Evolutionary conservation across 1,284 basidiomycete genomes (phyloP), one percentile per base, ranked within the genome.

Genomic region (Xerocomus nothofagi): DNA sequence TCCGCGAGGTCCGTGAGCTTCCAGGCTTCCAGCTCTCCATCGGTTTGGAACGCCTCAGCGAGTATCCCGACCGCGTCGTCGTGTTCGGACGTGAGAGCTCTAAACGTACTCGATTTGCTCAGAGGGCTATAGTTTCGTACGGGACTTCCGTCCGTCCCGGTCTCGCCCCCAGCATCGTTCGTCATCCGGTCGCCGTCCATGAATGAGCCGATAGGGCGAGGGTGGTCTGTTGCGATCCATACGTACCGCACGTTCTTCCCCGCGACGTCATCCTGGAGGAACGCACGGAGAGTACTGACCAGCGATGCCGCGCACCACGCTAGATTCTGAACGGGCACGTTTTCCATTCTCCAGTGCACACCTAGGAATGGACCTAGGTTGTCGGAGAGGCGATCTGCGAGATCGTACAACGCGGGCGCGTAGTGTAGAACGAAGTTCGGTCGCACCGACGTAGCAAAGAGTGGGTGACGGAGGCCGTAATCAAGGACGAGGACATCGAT

Each of bases 341-440:
- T 73, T 55, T 79, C 77, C 71, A 77, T 77, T 27, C 74, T 63
- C 78, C 78, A 80, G 54, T 80, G 73, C 10, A 81, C 69, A 1
- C 69, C 73, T 1, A 76, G 57, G 57, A 77, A 79, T 0, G 71
- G 68, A 3, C 52, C 54, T 0, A 65, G 33, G 10, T 73, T 69
- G 0, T 66, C 63, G 0, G 62, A 51, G 26, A 78, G 63, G 31
- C 60, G 61, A 12, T 59, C 58, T 0, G 76, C 73, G 6, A 79
- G 68, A 14, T 64, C 61, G 40, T 68, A 61, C 12, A 81, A 69
- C 3, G 42, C 53, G 0, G 63, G 59, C 0, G 78, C 70, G 52
- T 80, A 80, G 23, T 60, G 56, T 4, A 72, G 55, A 36, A 39
- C 44, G 32, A 57, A 32, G 4, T 21, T 11, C 6, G 23, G n/a